phyloP scores from a whole-genome alignment of 257 asterid genomes.

The Ligustrum vulgare region DNA sequence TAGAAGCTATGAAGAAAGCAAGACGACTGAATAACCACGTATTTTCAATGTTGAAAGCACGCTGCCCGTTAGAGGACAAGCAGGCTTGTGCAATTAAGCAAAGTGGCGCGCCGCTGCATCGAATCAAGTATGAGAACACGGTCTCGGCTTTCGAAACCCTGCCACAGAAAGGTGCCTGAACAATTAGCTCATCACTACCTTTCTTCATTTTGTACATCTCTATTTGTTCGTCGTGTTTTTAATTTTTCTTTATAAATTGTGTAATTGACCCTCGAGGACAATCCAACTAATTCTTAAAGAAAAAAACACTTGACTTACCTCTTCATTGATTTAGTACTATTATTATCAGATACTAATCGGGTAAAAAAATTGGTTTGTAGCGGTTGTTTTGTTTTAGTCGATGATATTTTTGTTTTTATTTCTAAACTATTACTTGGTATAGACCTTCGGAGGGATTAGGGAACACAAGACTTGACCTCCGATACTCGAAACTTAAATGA shows the following conservation, averaged over 20 bases:
- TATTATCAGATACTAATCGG: no score
- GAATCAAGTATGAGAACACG: constrained; percentile 85
- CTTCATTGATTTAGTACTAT: background rate
- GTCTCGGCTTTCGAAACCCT: constrained; percentile 94
- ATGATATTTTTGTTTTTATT: no score
- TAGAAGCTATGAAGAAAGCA: constrained; percentile 95
- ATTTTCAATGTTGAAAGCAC: constrained; percentile 88
- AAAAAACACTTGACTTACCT: no score
- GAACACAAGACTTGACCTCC: no score
- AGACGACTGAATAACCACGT: constrained; percentile 85
- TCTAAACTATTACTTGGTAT: no score
- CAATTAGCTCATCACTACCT: background rate
- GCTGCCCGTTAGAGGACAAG: constrained; percentile 96
- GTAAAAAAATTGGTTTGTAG: no score
- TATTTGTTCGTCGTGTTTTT: no score
- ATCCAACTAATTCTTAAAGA: background rate
- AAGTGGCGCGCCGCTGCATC: constrained; percentile 88
- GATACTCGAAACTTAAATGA: no score
- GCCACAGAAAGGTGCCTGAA: constrained; percentile 88
- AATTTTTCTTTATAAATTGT: background rate
- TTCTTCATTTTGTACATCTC: background rate
- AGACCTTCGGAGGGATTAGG: no score
- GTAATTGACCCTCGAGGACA: background rate
- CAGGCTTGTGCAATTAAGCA: constrained; percentile 97
- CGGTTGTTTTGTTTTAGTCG: no score